Percentiles rank a stretch among this genome's conserved stretches.
These are phyloP conservation scores for Leishmania braziliensis DNA, from an alignment of 208 protist species.

Conservation along the genomic window DNA sequence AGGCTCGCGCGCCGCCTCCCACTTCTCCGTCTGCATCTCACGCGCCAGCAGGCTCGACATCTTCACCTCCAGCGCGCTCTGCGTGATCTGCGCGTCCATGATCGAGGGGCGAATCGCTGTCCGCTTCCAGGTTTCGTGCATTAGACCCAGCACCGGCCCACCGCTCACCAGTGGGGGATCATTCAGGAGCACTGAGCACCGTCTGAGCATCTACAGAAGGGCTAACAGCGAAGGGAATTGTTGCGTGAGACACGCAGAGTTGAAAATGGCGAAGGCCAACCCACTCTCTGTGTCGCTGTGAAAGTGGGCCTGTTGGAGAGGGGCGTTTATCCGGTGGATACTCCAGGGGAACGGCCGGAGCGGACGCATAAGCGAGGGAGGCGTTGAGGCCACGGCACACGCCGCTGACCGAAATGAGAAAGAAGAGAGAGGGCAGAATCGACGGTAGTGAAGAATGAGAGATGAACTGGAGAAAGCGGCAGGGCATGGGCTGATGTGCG, in stretches of 20 bases:
- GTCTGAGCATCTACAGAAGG: conserved; percentile 13
- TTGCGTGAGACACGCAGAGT: background rate
- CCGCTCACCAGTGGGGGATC: conserved; percentile 9
- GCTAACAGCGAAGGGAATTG: background rate
- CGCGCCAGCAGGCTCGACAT: conserved; percentile 38
- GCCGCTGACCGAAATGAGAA: background rate
- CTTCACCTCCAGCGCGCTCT: conserved; percentile 41
- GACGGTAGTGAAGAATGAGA: background rate
- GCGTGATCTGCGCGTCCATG: conserved; percentile 35
- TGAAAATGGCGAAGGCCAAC: background rate
- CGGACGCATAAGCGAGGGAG: background rate
- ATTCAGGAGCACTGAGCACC: conserved; percentile 9
- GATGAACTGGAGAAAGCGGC: background rate
- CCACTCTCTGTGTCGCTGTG: background rate
- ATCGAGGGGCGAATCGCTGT: conserved; percentile 50
- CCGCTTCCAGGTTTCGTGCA: background rate
- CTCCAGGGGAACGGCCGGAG: background rate
- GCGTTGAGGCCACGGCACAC: background rate
- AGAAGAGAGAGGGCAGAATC: background rate
- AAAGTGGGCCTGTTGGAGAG: background rate
- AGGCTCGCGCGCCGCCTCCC: conserved; percentile 30
- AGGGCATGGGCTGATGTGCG: background rate
- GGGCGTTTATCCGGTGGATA: background rate
- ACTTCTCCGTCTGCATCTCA: conserved; percentile 27
- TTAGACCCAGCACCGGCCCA: conserved; percentile 12